Evolutionary conservation across 163 green algal species (phyloP).

Genomic region (Volvox carteri): DNA sequence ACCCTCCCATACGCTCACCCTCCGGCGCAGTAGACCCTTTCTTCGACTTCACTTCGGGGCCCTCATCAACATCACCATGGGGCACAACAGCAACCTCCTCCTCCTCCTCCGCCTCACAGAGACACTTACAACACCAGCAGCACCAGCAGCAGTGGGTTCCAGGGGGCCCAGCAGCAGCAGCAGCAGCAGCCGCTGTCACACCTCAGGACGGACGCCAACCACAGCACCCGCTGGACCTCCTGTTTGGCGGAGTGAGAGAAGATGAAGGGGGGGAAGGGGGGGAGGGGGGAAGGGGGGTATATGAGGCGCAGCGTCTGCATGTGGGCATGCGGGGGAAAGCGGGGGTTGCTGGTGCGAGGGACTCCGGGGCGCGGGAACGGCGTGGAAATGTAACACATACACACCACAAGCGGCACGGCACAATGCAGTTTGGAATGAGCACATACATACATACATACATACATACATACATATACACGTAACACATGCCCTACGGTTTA

Average conservation of each 20-base stretch:
- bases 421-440: too few relatives aligned
- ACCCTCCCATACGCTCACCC: too few relatives aligned
- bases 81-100: too few relatives aligned
- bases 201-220: background rate
- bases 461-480: too few relatives aligned
- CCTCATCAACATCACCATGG: background rate
- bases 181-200: too few relatives aligned
- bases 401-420: too few relatives aligned
- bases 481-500: too few relatives aligned
- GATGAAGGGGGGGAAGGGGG: background rate
- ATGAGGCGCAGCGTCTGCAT: background rate
- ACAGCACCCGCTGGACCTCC: constrained; percentile 28
- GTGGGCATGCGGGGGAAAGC: background rate
- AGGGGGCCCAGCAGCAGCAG: background rate
- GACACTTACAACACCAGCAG: background rate
- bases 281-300: background rate
- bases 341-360: background rate
- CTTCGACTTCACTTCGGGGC: background rate
- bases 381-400: too few relatives aligned
- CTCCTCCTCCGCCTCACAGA: too few relatives aligned
- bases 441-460: too few relatives aligned
- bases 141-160: background rate
- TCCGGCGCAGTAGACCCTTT: background rate
- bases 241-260: background rate
- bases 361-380: too few relatives aligned